Conservation (phyloP, 345 rosid genomes). For the Clarkia xantiana region DNA sequence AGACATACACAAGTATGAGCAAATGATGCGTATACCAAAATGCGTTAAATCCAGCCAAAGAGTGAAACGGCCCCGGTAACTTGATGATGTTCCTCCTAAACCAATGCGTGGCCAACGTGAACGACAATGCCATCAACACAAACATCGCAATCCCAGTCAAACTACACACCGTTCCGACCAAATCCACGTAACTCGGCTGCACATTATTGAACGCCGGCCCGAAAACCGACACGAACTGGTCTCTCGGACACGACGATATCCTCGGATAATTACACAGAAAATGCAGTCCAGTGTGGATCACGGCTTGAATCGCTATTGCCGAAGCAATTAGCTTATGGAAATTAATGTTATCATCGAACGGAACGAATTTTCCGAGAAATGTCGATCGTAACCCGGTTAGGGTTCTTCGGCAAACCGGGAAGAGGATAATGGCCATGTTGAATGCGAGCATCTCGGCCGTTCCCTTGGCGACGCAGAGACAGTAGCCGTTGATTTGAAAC, state of each 20-base stretch:
- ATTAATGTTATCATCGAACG: conserved; percentile 78
- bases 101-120: conserved; percentile 54
- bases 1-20: conserved; percentile 46
- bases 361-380: conserved; percentile 34
- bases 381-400: conserved; percentile 63
- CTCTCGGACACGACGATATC: conserved; percentile 24
- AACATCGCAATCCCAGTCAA: conserved; percentile 49
- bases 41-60: conserved; percentile 73
- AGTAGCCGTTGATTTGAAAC: conserved; percentile 53
- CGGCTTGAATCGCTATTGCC: conserved; percentile 29
- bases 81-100: conserved; percentile 57
- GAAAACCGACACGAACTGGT: conserved; percentile 24
- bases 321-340: conserved; percentile 63
- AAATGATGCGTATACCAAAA: conserved; percentile 95
- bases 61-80: conserved; percentile 44
- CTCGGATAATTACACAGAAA: conserved; percentile 49
- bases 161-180: conserved; percentile 32
- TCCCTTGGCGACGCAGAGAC: conserved; percentile 76
- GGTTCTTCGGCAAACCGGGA: conserved; percentile 71
- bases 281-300: conserved; percentile 37
- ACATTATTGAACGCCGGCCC: conserved; percentile 25
- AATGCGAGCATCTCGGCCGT: conserved; percentile 66
- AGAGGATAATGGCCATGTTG: conserved; percentile 69
- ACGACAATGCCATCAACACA: conserved; percentile 50
- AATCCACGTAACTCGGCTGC: conserved; percentile 47